A percentile compares a stretch with the other conserved stretches of the same genome.
These are phyloP conservation scores for Ogataea allantospora DNA, from an alignment of 805 yeast genomes.

Conservation along the genomic window DNA sequence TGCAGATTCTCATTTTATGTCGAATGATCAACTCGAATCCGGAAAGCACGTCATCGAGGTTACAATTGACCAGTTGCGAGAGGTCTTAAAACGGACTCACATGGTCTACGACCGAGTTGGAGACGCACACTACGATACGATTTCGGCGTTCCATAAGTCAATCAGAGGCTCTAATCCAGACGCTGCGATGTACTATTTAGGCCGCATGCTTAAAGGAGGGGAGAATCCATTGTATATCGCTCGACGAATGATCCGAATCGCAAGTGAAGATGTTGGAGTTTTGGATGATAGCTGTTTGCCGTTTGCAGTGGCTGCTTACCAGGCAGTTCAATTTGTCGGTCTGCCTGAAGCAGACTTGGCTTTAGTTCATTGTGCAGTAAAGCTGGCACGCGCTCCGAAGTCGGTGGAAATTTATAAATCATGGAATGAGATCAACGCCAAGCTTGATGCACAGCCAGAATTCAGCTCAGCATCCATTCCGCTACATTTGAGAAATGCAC, in stretches of 20 bases:
- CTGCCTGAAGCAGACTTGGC: constrained; percentile 92
- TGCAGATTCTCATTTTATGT: constrained; percentile 50
- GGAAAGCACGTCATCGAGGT: constrained; percentile 35
- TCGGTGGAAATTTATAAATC: constrained; percentile 85
- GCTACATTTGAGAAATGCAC: constrained; percentile 88
- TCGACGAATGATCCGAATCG: constrained; percentile 89
- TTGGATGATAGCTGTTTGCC: constrained; percentile 82
- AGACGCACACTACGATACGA: constrained; percentile 91
- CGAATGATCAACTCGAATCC: constrained; percentile 9
- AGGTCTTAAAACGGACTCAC: constrained; percentile 47
- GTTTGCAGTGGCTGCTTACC: constrained; percentile 80
- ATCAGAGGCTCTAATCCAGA: constrained; percentile 87
- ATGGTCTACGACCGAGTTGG: constrained; percentile 81
- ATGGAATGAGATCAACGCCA: constrained; percentile 61
- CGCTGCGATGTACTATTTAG: constrained; percentile 85
- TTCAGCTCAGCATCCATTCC: constrained; percentile 67
- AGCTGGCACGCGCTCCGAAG: constrained; percentile 80
- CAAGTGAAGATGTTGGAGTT: constrained; percentile 91
- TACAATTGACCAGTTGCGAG: constrained; percentile 37
- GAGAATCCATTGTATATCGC: constrained; percentile 91
- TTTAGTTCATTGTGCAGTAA: constrained; percentile 90
- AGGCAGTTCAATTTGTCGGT: constrained; percentile 86
- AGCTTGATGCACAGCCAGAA: constrained; percentile 56
- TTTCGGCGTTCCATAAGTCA: constrained; percentile 92
- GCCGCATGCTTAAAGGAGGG: constrained; percentile 87